phyloP scores from a whole-genome alignment of 331 rosid genomes.

The Prunus yedoensis region DNA sequence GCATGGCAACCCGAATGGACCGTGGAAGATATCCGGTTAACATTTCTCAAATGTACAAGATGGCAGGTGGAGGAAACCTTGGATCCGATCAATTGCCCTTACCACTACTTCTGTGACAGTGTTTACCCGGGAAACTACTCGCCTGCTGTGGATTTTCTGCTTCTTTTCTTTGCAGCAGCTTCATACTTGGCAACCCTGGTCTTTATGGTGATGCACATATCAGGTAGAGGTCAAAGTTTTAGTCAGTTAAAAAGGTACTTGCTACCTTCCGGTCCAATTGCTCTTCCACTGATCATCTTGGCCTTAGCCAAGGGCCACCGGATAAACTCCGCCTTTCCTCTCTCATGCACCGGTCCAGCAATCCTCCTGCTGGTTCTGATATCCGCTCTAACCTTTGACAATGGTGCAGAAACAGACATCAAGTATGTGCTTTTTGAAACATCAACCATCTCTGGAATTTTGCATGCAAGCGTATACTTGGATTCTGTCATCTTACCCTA shows the following conservation, averaged over 20 bases:
- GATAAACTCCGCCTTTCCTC: constrained; percentile 68
- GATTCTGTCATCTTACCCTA: constrained; percentile 74
- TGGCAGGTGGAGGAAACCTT: constrained; percentile 90
- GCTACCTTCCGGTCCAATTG: constrained; percentile 77
- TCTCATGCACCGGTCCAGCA: constrained; percentile 67
- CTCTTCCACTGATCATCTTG: constrained; percentile 70
- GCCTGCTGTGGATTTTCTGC: constrained; percentile 44
- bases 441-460: constrained; percentile 72
- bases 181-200: constrained; percentile 68
- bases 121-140: constrained; percentile 64
- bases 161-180: constrained; percentile 46
- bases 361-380: constrained; percentile 67
- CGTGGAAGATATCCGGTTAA: constrained; percentile 35
- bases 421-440: constrained; percentile 64
- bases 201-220: constrained; percentile 42
- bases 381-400: constrained; percentile 67
- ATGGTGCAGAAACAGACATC: constrained; percentile 43
- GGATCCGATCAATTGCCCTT: constrained; percentile 72
- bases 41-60: constrained; percentile 81
- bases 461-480: constrained; percentile 78
- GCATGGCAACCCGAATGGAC: constrained; percentile 49
- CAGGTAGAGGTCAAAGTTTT: constrained; percentile 31
- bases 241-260: constrained; percentile 39
- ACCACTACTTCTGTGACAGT: constrained; percentile 80
- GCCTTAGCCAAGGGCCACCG: constrained; percentile 67